phyloP scores from a whole-genome alignment of 495 filamentous ascomycete genomes.

The Pseudomonodictys pantanalensis region DNA sequence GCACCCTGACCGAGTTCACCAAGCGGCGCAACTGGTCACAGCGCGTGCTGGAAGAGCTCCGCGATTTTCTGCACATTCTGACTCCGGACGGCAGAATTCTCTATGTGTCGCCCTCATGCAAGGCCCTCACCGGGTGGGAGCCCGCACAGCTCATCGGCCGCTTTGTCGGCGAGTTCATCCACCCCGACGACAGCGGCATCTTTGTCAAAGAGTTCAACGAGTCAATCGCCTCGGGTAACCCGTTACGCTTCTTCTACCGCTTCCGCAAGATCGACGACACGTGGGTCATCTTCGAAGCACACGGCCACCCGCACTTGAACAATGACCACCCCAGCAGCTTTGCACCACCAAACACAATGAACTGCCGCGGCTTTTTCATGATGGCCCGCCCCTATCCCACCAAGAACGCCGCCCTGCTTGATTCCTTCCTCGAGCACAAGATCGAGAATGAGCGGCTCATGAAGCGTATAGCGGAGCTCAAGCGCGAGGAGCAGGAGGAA shows the following conservation, averaged over 20 bases:
- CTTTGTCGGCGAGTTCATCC: slow-evolving; percentile 76
- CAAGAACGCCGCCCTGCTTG: slow-evolving; percentile 76
- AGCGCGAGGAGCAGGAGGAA: slow-evolving; percentile 82
- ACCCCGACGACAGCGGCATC: slow-evolving; percentile 81
- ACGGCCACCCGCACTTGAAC: slow-evolving; percentile 87
- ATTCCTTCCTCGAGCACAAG: slow-evolving; percentile 96
- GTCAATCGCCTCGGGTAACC: slow-evolving; percentile 75
- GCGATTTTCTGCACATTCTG: slow-evolving; percentile 84
- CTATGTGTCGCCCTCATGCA: slow-evolving; percentile 78
- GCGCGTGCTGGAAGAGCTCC: slow-evolving; percentile 82
- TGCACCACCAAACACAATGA: slow-evolving; percentile 59
- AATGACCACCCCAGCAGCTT: slow-evolving; percentile 60
- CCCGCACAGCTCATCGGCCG: slow-evolving; percentile 66
- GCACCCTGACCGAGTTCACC: slow-evolving; percentile 75
- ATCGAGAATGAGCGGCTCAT: slow-evolving; percentile 90
- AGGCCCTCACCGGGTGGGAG: slow-evolving; percentile 73
- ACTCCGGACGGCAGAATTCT: slow-evolving; percentile 78
- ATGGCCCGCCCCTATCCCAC: slow-evolving; percentile 90
- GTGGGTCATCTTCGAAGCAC: slow-evolving; percentile 80
- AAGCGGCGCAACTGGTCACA: slow-evolving; percentile 87
- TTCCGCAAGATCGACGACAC: slow-evolving; percentile 71
- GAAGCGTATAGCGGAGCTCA: slow-evolving; percentile 79
- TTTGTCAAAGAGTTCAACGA: slow-evolving; percentile 90
- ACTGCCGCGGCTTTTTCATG: slow-evolving; percentile 89
- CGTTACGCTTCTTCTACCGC: slow-evolving; percentile 84